Evolutionary conservation across 2,329 filamentous ascomycete genomes (phyloP).

Genomic region (Colletotrichum neosansevieriae): DNA sequence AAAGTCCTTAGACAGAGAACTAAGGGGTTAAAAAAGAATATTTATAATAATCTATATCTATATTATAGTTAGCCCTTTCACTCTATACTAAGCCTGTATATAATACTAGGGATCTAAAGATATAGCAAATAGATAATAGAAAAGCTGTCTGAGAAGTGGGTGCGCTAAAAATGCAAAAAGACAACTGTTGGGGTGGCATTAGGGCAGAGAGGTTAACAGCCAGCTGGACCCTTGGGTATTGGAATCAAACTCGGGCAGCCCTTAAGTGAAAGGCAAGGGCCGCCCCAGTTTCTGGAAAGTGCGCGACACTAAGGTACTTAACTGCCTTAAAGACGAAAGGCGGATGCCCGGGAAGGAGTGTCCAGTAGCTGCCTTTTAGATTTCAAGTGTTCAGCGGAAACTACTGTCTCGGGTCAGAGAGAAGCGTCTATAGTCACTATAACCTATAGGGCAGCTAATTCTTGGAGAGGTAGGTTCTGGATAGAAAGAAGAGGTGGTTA

Average conservation of each 20-base stretch:
- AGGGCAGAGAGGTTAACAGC: background rate
- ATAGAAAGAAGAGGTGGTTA: background rate
- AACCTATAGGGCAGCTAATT: background rate
- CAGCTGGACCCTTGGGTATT: background rate
- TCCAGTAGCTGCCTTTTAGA: background rate
- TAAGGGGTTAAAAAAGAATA: too few relatives aligned
- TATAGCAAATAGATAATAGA: background rate
- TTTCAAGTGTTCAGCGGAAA: background rate
- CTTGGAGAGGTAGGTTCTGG: background rate
- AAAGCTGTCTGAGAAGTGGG: background rate
- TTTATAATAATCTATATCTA: too few relatives aligned
- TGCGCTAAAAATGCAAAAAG: background rate
- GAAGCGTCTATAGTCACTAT: background rate
- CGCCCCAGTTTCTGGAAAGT: background rate
- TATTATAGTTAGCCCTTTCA: too few relatives aligned
- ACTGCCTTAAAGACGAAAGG: background rate
- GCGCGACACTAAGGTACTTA: background rate
- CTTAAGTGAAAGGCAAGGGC: background rate
- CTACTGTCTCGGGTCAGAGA: background rate
- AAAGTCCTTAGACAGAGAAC: too few relatives aligned
- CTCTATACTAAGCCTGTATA: too few relatives aligned
- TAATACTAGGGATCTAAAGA: background rate
- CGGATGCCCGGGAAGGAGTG: background rate
- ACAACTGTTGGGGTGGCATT: background rate
- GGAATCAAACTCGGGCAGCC: background rate